Percentiles rank a stretch among this genome's conserved stretches.
Evolutionary conservation across 352 stramenopile species (phyloP).

Genomic region (Pythium scleroteichum): DNA sequence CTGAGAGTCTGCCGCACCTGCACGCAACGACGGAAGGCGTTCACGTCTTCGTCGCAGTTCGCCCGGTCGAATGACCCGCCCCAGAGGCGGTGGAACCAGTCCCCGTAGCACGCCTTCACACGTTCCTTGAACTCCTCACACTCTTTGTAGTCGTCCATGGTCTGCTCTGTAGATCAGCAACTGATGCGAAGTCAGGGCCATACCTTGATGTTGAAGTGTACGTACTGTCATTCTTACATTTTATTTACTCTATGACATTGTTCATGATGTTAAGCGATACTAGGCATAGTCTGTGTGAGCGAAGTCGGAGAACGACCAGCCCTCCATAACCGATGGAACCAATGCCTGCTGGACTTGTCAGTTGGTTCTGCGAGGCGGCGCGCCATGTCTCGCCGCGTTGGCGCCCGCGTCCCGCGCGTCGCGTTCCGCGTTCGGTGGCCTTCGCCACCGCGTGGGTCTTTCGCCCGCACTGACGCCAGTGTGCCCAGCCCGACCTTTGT

Average conservation of each 20-base stretch:
- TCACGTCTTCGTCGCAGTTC: constrained; percentile 69
- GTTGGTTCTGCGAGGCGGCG: constrained; percentile 5
- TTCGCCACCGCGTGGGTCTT: not conserved
- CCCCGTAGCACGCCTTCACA: constrained; percentile 78
- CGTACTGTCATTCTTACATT: not conserved
- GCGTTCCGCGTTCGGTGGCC: not conserved
- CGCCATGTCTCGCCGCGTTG: constrained; percentile 1
- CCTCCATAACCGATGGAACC: constrained; percentile 1
- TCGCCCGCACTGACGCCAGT: constrained; percentile 4
- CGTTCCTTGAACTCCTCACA: constrained; percentile 78
- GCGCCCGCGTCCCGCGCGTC: not conserved
- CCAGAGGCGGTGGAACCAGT: constrained; percentile 83
- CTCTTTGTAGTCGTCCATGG: constrained; percentile 52
- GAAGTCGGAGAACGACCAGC: not conserved
- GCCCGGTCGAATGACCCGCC: constrained; percentile 56
- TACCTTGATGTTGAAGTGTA: constrained; percentile 3
- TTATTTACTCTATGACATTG: too few species aligned
- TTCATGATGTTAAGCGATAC: too few species aligned
- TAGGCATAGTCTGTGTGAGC: too few species aligned
- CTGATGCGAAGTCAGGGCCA: not conserved
- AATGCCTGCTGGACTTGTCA: too few species aligned
- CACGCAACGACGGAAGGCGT: constrained; percentile 75
- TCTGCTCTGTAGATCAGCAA: constrained; percentile 1
- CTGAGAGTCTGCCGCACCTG: constrained; percentile 31
- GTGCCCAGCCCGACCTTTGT: constrained; percentile 8